Conservation (phyloP, 2,329 filamentous ascomycete genomes). For the Fusarium abutilonis region DNA sequence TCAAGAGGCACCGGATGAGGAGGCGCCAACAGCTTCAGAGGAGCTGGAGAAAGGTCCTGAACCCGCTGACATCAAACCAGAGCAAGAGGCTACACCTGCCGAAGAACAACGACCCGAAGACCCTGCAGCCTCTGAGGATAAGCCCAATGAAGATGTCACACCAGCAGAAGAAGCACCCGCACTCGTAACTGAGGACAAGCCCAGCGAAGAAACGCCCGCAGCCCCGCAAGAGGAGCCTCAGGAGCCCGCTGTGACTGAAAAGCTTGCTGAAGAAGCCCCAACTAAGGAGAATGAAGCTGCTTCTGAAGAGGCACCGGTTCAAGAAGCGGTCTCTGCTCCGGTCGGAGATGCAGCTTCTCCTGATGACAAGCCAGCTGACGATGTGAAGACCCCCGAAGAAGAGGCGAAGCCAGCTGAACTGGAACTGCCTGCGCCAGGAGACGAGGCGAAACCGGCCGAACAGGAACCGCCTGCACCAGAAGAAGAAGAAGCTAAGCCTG, state of each 20-base stretch:
- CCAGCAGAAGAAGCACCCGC: slow-evolving; percentile 19
- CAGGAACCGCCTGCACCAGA: slow-evolving; percentile 28
- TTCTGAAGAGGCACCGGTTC: slow-evolving; percentile 14
- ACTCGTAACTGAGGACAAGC: slow-evolving; percentile 10
- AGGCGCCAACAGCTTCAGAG: slow-evolving; percentile 11
- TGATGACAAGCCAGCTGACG: slow-evolving; percentile 41
- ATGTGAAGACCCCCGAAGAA: slow-evolving; percentile 27
- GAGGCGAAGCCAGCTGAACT: slow-evolving; percentile 29
- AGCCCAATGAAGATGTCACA: slow-evolving; percentile 26
- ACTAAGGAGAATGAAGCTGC: slow-evolving; percentile 7
- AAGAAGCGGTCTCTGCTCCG: slow-evolving; percentile 17
- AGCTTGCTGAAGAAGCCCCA: slow-evolving; percentile 8
- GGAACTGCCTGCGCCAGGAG: slow-evolving; percentile 28
- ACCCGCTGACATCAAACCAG: slow-evolving; percentile 26
- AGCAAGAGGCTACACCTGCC: slow-evolving; percentile 22
- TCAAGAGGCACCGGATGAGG: slow-evolving; percentile 10
- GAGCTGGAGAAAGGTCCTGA: slow-evolving; percentile 23
- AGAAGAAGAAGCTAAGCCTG: slow-evolving; percentile 31
- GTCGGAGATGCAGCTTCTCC: slow-evolving; percentile 32
- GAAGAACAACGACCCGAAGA: slow-evolving; percentile 28
- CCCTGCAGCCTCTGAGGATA: slow-evolving; percentile 13
- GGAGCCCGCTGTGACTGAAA: slow-evolving; percentile 7
- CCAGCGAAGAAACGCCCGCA: slow-evolving; percentile 7
- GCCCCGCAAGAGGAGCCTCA: slow-evolving; percentile 13
- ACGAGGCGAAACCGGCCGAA: slow-evolving; percentile 28